Evolutionary conservation across 2,329 filamentous ascomycete species (phyloP).

Genomic region (Alternaria consortialis): DNA sequence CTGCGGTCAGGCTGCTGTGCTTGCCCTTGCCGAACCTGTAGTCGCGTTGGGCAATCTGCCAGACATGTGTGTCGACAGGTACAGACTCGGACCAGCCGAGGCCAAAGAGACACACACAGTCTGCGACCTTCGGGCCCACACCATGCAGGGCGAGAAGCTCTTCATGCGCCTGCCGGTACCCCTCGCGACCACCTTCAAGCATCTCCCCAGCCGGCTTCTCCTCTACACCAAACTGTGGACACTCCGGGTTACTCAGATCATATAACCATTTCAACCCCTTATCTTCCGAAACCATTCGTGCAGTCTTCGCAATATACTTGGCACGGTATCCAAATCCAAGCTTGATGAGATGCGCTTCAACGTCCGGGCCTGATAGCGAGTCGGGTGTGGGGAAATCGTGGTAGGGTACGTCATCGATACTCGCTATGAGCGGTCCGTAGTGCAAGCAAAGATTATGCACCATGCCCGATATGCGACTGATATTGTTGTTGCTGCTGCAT

Average conservation of each 20-base stretch:
- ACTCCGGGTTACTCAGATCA: constrained; percentile 78
- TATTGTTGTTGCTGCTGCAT: constrained; percentile 99
- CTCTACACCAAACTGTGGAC: constrained; percentile 65
- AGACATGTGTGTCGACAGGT: constrained; percentile 95
- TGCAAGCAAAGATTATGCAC: constrained; percentile 88
- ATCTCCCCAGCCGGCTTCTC: constrained; percentile 58
- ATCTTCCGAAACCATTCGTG: constrained; percentile 74
- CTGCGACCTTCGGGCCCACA: constrained; percentile 95
- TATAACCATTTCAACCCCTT: constrained; percentile 77
- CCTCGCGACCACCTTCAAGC: constrained; percentile 63
- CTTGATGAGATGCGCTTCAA: constrained; percentile 80
- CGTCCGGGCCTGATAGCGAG: constrained; percentile 74
- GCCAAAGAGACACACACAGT: constrained; percentile 96
- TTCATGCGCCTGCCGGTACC: constrained; percentile 82
- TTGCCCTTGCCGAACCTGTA: constrained; percentile 90
- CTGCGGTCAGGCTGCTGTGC: constrained; percentile 85
- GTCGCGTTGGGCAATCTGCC: constrained; percentile 96
- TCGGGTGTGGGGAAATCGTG: constrained; percentile 87
- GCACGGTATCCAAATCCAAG: constrained; percentile 95
- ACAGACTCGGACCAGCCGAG: constrained; percentile 95
- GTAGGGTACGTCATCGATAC: constrained; percentile 74
- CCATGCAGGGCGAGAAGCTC: constrained; percentile 81
- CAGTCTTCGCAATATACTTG: constrained; percentile 89
- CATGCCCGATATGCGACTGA: constrained; percentile 94
- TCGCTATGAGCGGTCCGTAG: constrained; percentile 80